A percentile compares a stretch with the other conserved stretches of the same genome.
These are phyloP conservation scores for Ambrosia trifida DNA, from an alignment of 129 eudicot genomes.

Conservation along the genomic window DNA sequence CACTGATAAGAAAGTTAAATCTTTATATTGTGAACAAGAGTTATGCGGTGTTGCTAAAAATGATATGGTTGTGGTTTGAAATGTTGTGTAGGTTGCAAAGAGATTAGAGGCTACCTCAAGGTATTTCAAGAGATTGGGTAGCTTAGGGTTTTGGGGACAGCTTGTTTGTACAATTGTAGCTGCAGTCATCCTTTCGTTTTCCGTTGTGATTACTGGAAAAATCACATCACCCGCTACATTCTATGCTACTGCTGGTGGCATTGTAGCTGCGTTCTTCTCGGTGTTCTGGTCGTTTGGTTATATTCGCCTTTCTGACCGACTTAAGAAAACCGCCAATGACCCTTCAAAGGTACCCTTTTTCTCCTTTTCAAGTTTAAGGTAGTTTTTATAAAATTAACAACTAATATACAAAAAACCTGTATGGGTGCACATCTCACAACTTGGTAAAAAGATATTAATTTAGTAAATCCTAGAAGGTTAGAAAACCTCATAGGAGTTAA, in stretches of 20 bases:
- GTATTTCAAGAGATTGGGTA: slow-evolving; percentile 85
- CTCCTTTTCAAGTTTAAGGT: not conserved
- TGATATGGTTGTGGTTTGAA: not conserved
- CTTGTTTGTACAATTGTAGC: slow-evolving; percentile 63
- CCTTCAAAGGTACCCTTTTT: slow-evolving; percentile 69
- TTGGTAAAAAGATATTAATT: not conserved
- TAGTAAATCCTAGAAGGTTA: not conserved
- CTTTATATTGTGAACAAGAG: not conserved
- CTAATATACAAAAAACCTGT: not conserved
- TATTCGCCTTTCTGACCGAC: slow-evolving; percentile 69
- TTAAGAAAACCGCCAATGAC: slow-evolving; percentile 71
- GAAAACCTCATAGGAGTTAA: not conserved
- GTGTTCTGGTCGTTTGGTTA: slow-evolving; percentile 94
- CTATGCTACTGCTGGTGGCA: slow-evolving; percentile 78
- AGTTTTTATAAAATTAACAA: not conserved
- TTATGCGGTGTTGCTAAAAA: not conserved
- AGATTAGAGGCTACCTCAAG: slow-evolving; percentile 73
- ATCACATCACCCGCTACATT: slow-evolving; percentile 78
- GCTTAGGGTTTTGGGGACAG: slow-evolving; percentile 92
- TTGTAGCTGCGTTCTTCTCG: slow-evolving; percentile 83
- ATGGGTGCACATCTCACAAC: not conserved
- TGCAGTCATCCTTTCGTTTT: slow-evolving; percentile 80
- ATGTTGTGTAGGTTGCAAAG: slow-evolving; percentile 59
- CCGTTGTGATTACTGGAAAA: slow-evolving; percentile 63
- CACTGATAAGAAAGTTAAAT: not conserved